Conservation (phyloP, 768 basidiomycete species). For the Pulveroboletus sp. region DNA sequence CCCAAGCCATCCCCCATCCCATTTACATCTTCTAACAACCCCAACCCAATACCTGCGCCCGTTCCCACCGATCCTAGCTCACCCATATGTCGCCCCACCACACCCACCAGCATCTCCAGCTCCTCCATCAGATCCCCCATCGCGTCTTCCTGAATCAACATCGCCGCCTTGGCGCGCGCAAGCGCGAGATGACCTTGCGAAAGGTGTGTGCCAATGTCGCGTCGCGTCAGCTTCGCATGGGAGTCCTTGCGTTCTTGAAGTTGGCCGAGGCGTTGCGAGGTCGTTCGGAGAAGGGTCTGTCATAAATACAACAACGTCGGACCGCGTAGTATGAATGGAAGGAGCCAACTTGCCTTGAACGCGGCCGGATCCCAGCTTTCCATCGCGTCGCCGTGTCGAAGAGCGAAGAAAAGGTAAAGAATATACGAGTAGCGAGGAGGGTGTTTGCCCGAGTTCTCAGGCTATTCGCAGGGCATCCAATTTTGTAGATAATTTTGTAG, state of each 20-base stretch:
- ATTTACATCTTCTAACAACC: neutral
- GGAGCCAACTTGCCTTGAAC: slow-evolving; percentile 26
- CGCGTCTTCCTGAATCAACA: slow-evolving; percentile 59
- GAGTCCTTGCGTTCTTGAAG: slow-evolving; percentile 70
- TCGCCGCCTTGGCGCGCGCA: slow-evolving; percentile 73
- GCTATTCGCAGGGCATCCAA: slow-evolving; percentile 3
- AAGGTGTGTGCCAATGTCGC: slow-evolving; percentile 66
- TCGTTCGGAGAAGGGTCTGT: slow-evolving; percentile 60
- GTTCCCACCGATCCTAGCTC: slow-evolving; percentile 53
- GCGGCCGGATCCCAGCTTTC: slow-evolving; percentile 29
- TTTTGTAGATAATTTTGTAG: neutral
- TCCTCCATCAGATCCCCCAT: slow-evolving; percentile 61
- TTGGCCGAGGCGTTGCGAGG: slow-evolving; percentile 66
- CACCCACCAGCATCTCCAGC: slow-evolving; percentile 65
- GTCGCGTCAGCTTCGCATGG: slow-evolving; percentile 56
- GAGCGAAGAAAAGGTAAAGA: neutral
- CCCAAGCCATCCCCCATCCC: neutral
- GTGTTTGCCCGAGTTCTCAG: neutral
- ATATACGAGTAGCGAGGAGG: neutral
- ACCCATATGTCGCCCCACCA: slow-evolving; percentile 53
- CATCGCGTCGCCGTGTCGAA: slow-evolving; percentile 12
- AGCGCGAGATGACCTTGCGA: slow-evolving; percentile 57
- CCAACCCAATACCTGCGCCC: slow-evolving; percentile 1
- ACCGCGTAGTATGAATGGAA: too few species aligned
- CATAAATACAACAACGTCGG: neutral